Conservation (phyloP, 2,329 filamentous ascomycete genomes). For the Zalaria obscura region DNA sequence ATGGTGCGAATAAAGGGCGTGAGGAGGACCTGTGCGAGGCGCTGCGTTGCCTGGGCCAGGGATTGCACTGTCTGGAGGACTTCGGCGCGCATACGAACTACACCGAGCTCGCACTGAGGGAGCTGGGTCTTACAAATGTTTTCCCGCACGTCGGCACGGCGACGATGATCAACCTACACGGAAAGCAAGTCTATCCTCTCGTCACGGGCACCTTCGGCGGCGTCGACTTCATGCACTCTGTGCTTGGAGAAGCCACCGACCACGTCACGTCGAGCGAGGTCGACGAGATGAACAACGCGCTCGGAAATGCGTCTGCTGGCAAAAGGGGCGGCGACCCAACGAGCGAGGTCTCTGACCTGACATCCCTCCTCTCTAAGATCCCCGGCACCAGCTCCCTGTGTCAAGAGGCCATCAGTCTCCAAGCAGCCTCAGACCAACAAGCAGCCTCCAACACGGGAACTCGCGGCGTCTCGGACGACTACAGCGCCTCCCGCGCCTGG, state of each 20-base stretch:
- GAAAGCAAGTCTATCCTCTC: slow-evolving; percentile 64
- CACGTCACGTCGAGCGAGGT: slow-evolving; percentile 87
- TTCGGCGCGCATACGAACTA: slow-evolving; percentile 93
- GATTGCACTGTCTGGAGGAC: slow-evolving; percentile 81
- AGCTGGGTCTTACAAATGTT: slow-evolving; percentile 64
- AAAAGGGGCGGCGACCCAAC: slow-evolving; percentile 15
- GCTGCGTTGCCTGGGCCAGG: slow-evolving; percentile 73
- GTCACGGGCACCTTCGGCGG: slow-evolving; percentile 90
- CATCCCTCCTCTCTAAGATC: slow-evolving; percentile 59
- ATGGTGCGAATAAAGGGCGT: slow-evolving; percentile 38
- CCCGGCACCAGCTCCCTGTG: slow-evolving; percentile 41
- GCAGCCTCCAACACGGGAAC: slow-evolving; percentile 21
- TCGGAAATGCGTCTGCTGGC: slow-evolving; percentile 4
- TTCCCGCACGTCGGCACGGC: slow-evolving; percentile 77
- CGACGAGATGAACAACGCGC: slow-evolving; percentile 56
- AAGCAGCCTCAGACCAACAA: slow-evolving; percentile 33
- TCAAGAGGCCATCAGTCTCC: slow-evolving; percentile 30
- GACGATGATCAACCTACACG: slow-evolving; percentile 56
- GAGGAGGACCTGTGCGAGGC: slow-evolving; percentile 78
- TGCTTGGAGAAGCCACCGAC: slow-evolving; percentile 66
- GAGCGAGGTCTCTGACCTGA: slow-evolving; percentile 33
- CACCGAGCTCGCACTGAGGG: slow-evolving; percentile 72
- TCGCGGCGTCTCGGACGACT: slow-evolving; percentile 27
- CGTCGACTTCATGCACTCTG: slow-evolving; percentile 85
- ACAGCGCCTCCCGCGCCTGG: slow-evolving; percentile 21